Evolutionary conservation across 164 flowering plant genomes (phyloP).

Genomic region (Taxillus chinensis): DNA sequence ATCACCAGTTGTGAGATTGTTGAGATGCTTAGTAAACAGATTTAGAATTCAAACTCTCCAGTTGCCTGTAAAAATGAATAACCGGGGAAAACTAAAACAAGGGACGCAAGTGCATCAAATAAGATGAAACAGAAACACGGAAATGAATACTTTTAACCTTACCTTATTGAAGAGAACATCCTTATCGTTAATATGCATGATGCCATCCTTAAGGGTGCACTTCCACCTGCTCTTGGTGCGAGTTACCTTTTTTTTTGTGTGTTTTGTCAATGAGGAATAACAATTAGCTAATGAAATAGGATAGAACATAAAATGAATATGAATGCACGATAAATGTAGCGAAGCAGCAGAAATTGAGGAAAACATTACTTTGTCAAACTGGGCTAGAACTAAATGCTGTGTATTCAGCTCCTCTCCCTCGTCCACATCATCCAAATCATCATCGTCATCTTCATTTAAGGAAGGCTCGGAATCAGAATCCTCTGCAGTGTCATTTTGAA

Average conservation of each 20-base stretch:
- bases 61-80: constrained; percentile 32
- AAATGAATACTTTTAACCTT: neutral
- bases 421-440: constrained; percentile 76
- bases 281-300: neutral
- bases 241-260: constrained; percentile 48
- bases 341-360: neutral
- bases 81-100: neutral
- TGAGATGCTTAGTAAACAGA: constrained; percentile 9
- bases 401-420: constrained; percentile 80
- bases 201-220: constrained; percentile 90
- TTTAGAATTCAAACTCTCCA: constrained; percentile 86
- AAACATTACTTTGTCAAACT: constrained; percentile 78
- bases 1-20: constrained; percentile 7
- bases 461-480: constrained; percentile 75
- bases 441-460: constrained; percentile 88
- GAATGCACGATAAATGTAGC: neutral
- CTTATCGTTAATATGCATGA: constrained; percentile 79
- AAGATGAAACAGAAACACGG: neutral
- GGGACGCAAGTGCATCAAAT: neutral
- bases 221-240: constrained; percentile 98
- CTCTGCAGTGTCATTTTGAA: constrained; percentile 47
- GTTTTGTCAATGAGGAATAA: neutral
- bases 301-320: neutral
- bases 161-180: constrained; percentile 95
- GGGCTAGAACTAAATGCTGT: constrained; percentile 81